A percentile compares a stretch with the other conserved stretches of the same genome.
These are phyloP conservation scores for Neostapfia colusana DNA, from an alignment of 176 grass and related monocot species.

Conservation along the genomic window DNA sequence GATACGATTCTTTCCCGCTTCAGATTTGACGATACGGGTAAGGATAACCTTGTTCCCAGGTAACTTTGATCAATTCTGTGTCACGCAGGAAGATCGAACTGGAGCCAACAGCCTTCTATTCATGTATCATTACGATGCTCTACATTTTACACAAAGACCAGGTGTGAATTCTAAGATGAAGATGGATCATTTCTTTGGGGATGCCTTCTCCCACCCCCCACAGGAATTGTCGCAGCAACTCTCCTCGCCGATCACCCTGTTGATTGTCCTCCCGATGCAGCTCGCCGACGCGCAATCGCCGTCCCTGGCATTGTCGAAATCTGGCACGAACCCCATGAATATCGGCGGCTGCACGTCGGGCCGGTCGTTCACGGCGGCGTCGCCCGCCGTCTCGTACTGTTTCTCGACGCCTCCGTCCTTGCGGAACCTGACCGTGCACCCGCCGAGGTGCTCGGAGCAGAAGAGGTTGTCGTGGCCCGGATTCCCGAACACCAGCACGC, in stretches of 20 bases:
- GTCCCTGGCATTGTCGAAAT: too few relatives aligned
- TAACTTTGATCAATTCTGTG: neutral
- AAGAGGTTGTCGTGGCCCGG: constrained; percentile 56
- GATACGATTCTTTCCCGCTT: neutral
- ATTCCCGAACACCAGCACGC: constrained; percentile 46
- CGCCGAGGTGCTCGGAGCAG: constrained; percentile 40
- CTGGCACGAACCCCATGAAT: too few relatives aligned
- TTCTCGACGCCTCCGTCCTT: constrained; percentile 62
- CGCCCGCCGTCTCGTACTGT: constrained; percentile 26
- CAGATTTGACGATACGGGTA: neutral
- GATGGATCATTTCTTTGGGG: constrained; percentile 9
- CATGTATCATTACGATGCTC: neutral
- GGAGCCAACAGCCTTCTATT: neutral
- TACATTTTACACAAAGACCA: constrained; percentile 27
- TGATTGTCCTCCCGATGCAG: constrained; percentile 36
- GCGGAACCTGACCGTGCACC: constrained; percentile 48
- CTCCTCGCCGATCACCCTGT: constrained; percentile 59
- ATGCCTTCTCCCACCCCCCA: constrained; percentile 49
- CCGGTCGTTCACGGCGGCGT: neutral
- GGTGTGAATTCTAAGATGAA: constrained; percentile 10
- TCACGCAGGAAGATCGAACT: constrained; percentile 17
- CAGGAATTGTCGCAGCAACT: constrained; percentile 60
- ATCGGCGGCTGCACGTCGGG: neutral
- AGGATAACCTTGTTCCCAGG: neutral
- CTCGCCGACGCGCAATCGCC: neutral